Evolutionary conservation across 768 basidiomycete genomes (phyloP).

Genomic region (Clitopilus passeckerianus): DNA sequence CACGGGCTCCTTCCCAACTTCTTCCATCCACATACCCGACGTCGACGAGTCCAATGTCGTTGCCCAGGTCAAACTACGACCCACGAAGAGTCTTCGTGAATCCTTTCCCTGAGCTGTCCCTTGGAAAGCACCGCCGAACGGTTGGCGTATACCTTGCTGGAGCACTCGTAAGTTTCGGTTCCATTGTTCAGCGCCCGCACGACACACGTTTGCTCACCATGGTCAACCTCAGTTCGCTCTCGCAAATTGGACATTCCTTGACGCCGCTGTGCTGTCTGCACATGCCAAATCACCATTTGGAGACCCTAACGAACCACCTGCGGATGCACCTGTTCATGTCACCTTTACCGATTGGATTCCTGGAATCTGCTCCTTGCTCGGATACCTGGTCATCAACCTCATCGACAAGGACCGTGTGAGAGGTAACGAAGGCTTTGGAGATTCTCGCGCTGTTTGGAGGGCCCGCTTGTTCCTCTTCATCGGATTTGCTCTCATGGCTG

Average conservation of each 20-base stretch:
- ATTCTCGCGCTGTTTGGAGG: conserved; percentile 84
- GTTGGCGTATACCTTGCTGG: conserved; percentile 91
- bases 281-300: conserved; percentile 77
- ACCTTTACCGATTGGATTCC: conserved; percentile 97
- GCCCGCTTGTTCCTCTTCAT: conserved; percentile 89
- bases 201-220: neutral
- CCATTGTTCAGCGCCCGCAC: conserved; percentile 2
- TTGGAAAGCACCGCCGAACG: conserved; percentile 76
- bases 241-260: conserved; percentile 93
- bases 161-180: conserved; percentile 63
- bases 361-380: conserved; percentile 87
- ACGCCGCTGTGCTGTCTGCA: conserved; percentile 86
- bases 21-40: conserved; percentile 9
- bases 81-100: conserved; percentile 85
- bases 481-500: conserved; percentile 96
- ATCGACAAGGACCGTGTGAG: conserved; percentile 91
- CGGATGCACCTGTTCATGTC: conserved; percentile 52
- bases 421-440: conserved; percentile 76
- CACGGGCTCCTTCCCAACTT: conserved; percentile 13
- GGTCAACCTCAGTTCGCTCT: conserved; percentile 71
- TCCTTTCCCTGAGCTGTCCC: conserved; percentile 71
- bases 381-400: conserved; percentile 87
- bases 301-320: conserved; percentile 55
- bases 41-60: conserved; percentile 37
- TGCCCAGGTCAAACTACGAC: conserved; percentile 75